phyloP scores from a whole-genome alignment of 1,139 yeast species.

The Magnusiomyces fungicola region DNA sequence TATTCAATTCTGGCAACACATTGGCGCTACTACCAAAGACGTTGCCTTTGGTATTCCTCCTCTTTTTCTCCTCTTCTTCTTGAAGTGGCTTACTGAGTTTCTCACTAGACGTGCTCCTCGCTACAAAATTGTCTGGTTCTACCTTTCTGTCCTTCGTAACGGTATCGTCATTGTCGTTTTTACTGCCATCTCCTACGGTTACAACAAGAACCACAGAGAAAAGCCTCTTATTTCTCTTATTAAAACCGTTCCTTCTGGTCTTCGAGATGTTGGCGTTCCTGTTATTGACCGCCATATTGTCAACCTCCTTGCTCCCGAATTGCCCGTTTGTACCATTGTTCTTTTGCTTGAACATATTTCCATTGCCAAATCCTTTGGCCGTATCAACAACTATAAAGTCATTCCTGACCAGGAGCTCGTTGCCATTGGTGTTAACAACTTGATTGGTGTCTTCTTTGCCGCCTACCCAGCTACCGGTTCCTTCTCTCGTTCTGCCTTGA shows the following conservation, averaged over 20 bases:
- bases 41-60: constrained; percentile 87
- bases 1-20: constrained; percentile 62
- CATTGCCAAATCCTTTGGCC: constrained; percentile 86
- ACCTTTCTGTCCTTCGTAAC: constrained; percentile 66
- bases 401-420: constrained; percentile 89
- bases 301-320: constrained; percentile 57
- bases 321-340: constrained; percentile 80
- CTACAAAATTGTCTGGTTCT: constrained; percentile 53
- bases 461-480: constrained; percentile 98
- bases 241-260: constrained; percentile 77
- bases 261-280: constrained; percentile 70
- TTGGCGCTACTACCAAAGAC: constrained; percentile 59
- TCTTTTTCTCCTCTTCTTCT: constrained; percentile 51
- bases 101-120: constrained; percentile 63
- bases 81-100: constrained; percentile 39
- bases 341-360: constrained; percentile 88
- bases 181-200: constrained; percentile 64
- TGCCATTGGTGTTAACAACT: constrained; percentile 88
- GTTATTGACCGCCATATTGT: constrained; percentile 55
- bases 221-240: constrained; percentile 50
- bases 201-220: constrained; percentile 37
- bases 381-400: constrained; percentile 84
- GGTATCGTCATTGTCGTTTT: constrained; percentile 76
- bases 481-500: constrained; percentile 87
- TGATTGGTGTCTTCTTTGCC: constrained; percentile 83